Evolutionary conservation across 345 rosid species (phyloP).

Genomic region (Xanthoceras sorbifolium): DNA sequence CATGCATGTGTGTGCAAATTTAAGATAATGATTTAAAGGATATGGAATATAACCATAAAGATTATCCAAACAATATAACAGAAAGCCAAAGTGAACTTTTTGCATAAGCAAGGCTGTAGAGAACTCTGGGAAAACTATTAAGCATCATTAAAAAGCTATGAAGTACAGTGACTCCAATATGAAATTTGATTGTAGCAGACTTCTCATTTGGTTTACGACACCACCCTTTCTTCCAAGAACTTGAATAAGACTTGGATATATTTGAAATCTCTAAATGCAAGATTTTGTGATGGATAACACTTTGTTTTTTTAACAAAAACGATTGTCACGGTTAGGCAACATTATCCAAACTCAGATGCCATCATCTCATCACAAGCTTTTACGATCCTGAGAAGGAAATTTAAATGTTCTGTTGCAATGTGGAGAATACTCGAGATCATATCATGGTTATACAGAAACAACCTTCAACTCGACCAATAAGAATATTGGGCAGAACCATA

Average conservation of each 20-base stretch:
- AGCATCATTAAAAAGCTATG: not conserved
- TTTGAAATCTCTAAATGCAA: not conserved
- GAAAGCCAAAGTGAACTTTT: not conserved
- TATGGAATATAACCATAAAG: not conserved
- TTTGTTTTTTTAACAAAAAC: too few relatives aligned
- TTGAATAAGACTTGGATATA: not conserved
- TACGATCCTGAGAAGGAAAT: not conserved
- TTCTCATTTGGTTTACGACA: conserved; percentile 8
- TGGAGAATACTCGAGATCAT: not conserved
- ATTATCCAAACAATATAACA: not conserved
- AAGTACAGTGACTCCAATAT: not conserved
- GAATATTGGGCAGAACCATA: not conserved
- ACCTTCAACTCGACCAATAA: not conserved
- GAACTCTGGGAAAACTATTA: not conserved
- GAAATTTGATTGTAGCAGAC: not conserved
- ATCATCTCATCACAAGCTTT: not conserved
- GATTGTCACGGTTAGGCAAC: not conserved
- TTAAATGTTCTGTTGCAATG: not conserved
- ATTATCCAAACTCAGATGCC: too few relatives aligned
- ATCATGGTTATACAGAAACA: not conserved
- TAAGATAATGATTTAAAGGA: not conserved
- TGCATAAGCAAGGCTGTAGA: not conserved
- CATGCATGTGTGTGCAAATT: not conserved
- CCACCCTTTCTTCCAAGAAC: not conserved
- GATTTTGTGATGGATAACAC: not conserved